These are phyloP conservation scores for Malassezia equina DNA, from an alignment of 1,284 basidiomycete species.

Conservation along the genomic window DNA sequence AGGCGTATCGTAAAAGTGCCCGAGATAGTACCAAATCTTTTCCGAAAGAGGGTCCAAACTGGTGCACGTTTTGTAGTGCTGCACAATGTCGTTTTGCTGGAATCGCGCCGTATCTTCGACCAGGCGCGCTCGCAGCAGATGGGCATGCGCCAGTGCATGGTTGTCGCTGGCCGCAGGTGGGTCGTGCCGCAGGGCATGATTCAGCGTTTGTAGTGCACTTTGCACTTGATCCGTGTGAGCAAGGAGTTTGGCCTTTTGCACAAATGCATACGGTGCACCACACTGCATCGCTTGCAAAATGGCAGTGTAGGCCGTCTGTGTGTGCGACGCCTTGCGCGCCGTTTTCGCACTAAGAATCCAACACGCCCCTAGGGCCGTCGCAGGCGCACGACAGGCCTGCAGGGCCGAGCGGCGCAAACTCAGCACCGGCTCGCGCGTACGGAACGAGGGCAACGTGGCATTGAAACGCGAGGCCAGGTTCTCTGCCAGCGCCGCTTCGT, in stretches of 20 bases:
- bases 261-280: constrained; percentile 68
- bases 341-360: constrained; percentile 93
- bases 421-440: constrained; percentile 78
- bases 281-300: constrained; percentile 77
- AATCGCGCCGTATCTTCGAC: constrained; percentile 78
- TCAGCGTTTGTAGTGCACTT: constrained; percentile 77
- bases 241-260: constrained; percentile 81
- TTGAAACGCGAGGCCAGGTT: constrained; percentile 60
- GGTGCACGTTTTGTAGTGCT: constrained; percentile 45
- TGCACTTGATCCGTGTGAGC: constrained; percentile 70
- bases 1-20: constrained; percentile 31
- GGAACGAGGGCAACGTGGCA: constrained; percentile 76
- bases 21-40: constrained; percentile 49
- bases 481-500: constrained; percentile 15
- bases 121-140: constrained; percentile 81
- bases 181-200: constrained; percentile 59
- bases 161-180: constrained; percentile 13
- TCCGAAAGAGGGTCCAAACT: constrained; percentile 53
- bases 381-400: constrained; percentile 52
- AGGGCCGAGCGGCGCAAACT: constrained; percentile 82
- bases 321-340: constrained; percentile 85
- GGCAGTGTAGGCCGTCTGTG: constrained; percentile 93
- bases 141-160: constrained; percentile 55
- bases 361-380: constrained; percentile 49
- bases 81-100: constrained; percentile 57